Conservation (phyloP, 1,284 basidiomycete genomes). For the Apiotrichum gracile region DNA sequence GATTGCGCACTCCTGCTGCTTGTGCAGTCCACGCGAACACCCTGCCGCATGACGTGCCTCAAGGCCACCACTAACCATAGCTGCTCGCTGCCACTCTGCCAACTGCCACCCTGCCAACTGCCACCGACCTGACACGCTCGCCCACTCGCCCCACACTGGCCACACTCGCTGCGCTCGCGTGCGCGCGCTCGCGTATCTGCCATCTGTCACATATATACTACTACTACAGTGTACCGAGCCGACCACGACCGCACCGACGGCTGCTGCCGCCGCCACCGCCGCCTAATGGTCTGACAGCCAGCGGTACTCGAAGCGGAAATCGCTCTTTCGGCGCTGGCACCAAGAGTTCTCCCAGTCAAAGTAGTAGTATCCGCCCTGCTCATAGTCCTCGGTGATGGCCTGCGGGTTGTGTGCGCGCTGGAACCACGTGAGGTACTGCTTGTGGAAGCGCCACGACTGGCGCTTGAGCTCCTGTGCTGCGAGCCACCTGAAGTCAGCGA, state of each 20-base stretch:
- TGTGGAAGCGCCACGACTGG: slow-evolving; percentile 98
- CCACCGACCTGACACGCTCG: too few species aligned
- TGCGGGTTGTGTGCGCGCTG: slow-evolving; percentile 98
- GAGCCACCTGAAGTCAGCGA: slow-evolving; percentile 62
- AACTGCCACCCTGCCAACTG: too few species aligned
- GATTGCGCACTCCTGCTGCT: too few species aligned
- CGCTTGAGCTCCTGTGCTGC: slow-evolving; percentile 96
- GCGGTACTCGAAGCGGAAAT: slow-evolving; percentile 90
- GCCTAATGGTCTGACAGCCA: slow-evolving; percentile 78
- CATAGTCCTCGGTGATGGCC: slow-evolving; percentile 98
- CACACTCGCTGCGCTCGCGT: neutral
- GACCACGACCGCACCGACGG: too few species aligned
- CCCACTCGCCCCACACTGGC: neutral
- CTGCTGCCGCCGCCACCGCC: too few species aligned
- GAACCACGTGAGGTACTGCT: slow-evolving; percentile 99
- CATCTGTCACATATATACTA: slow-evolving; percentile 2
- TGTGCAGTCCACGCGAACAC: too few species aligned
- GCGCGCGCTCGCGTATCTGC: neutral
- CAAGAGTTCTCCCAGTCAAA: slow-evolving; percentile 97
- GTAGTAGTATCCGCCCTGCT: slow-evolving; percentile 96
- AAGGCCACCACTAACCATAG: too few species aligned
- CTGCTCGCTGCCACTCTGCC: too few species aligned
- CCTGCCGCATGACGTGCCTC: too few species aligned
- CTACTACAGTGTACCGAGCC: neutral
- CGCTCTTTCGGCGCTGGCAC: slow-evolving; percentile 97